A percentile compares a stretch with the other conserved stretches of the same genome.
Conservation (phyloP, 495 filamentous ascomycete genomes). For the Daldinia vernicosa region DNA sequence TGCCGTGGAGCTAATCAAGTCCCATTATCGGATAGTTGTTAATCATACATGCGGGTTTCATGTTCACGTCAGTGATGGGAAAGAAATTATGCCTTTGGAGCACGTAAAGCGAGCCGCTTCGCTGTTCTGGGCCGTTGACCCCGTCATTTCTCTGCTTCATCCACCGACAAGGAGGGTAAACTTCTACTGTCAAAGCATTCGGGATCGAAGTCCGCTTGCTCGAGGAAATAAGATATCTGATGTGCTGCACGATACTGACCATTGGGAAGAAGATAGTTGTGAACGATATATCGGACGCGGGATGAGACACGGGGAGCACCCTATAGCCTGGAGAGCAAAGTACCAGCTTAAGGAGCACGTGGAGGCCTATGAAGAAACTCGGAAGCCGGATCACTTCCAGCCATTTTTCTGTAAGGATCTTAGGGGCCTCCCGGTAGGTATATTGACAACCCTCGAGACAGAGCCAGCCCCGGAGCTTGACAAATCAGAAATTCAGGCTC, state of each 20-base stretch:
- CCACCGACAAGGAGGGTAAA: conserved; percentile 3
- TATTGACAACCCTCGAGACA: neutral
- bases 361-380: neutral
- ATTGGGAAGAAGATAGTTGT: neutral
- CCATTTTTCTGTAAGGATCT: neutral
- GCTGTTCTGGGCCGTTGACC: conserved; percentile 48
- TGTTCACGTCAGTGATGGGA: conserved; percentile 49
- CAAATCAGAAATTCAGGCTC: neutral
- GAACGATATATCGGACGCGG: neutral
- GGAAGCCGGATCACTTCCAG: neutral
- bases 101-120: conserved; percentile 43
- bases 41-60: conserved; percentile 48
- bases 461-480: neutral
- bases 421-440: neutral
- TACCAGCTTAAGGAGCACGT: neutral
- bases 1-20: conserved; percentile 25
- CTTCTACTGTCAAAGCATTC: conserved; percentile 9
- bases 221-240: neutral
- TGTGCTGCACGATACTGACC: neutral
- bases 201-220: conserved; percentile 14
- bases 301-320: conserved; percentile 5
- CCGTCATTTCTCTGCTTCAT: conserved; percentile 46
- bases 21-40: conserved; percentile 28
- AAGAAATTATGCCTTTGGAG: conserved; percentile 31
- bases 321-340: neutral